Percentiles rank a stretch among this genome's conserved stretches.
Conservation (phyloP, 805 yeast genomes). For the Wilhelminamyces savonicus region DNA sequence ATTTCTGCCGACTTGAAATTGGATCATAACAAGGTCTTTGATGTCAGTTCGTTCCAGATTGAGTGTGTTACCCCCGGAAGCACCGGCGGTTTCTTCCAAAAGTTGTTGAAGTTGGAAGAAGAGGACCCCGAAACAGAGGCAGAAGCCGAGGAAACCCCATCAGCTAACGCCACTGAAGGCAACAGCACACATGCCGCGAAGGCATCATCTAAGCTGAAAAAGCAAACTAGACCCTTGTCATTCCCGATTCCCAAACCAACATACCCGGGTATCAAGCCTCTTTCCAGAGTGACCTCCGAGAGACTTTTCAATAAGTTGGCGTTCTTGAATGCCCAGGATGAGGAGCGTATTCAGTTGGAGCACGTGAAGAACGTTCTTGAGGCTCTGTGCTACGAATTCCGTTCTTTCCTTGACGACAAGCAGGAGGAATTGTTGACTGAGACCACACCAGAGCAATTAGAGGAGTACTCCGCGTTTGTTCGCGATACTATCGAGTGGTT, state of each 20-base stretch:
- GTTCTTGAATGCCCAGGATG: conserved; percentile 49
- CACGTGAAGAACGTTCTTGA: conserved; percentile 66
- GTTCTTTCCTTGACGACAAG: conserved; percentile 52
- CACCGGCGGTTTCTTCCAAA: conserved; percentile 16
- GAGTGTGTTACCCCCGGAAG: conserved; percentile 28
- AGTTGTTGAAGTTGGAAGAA: conserved; percentile 16
- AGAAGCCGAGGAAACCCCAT: conserved; percentile 9
- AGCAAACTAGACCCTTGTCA: conserved; percentile 12
- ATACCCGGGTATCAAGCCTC: conserved; percentile 31
- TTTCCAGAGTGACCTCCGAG: conserved; percentile 34
- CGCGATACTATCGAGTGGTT: conserved; percentile 66
- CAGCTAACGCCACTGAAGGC: not conserved
- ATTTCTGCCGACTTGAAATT: conserved; percentile 38
- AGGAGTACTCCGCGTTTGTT: conserved; percentile 25
- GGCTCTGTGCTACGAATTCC: conserved; percentile 60
- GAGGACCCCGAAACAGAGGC: conserved; percentile 11
- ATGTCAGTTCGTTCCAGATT: conserved; percentile 37
- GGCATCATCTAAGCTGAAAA: not conserved
- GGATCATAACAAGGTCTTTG: conserved; percentile 46
- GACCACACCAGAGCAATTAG: conserved; percentile 35
- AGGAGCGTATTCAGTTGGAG: conserved; percentile 46
- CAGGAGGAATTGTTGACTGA: conserved; percentile 32
- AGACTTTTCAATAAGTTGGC: conserved; percentile 43
- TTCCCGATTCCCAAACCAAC: conserved; percentile 41
- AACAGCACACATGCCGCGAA: not conserved